These are phyloP conservation scores for Pichia occidentalis DNA, from an alignment of 805 yeast species.

Conservation along the genomic window DNA sequence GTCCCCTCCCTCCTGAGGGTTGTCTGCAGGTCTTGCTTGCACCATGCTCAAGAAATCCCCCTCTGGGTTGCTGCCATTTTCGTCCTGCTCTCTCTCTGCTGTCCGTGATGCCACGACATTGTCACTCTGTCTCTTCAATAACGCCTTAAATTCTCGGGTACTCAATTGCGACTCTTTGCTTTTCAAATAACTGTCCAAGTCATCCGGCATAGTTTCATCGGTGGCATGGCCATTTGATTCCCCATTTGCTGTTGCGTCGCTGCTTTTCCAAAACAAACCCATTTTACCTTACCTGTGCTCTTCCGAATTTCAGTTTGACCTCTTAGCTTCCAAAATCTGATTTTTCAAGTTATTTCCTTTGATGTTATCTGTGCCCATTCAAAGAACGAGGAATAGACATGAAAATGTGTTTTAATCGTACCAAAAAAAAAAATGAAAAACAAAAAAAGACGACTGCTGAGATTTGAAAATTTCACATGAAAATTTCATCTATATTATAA, in stretches of 20 bases:
- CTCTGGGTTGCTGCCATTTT: background rate
- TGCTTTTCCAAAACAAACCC: conserved; percentile 16
- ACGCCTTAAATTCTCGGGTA: conserved; percentile 28
- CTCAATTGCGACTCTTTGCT: conserved; percentile 23
- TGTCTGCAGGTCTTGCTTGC: conserved; percentile 1
- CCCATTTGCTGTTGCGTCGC: conserved; percentile 1
- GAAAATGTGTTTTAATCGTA: no score
- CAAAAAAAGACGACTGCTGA: no score
- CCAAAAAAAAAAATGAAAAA: background rate
- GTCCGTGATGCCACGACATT: conserved; percentile 8
- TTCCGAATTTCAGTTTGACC: no score
- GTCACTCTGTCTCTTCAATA: conserved; percentile 14
- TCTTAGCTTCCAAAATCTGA: no score
- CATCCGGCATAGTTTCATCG: conserved; percentile 18
- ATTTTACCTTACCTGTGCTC: conserved; percentile 8
- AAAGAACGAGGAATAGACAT: no score
- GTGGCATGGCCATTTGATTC: background rate
- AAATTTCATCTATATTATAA: no score
- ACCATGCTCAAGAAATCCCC: conserved; percentile 7
- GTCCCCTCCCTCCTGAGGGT: background rate
- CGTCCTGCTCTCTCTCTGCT: conserved; percentile 2
- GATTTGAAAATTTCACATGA: no score
- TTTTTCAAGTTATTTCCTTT: no score
- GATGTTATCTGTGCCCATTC: no score
- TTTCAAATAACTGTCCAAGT: conserved; percentile 23